A percentile compares a stretch with the other conserved stretches of the same genome.
Evolutionary conservation across 2,329 filamentous ascomycete species (phyloP).

Genomic region (Monilinia aucupariae): DNA sequence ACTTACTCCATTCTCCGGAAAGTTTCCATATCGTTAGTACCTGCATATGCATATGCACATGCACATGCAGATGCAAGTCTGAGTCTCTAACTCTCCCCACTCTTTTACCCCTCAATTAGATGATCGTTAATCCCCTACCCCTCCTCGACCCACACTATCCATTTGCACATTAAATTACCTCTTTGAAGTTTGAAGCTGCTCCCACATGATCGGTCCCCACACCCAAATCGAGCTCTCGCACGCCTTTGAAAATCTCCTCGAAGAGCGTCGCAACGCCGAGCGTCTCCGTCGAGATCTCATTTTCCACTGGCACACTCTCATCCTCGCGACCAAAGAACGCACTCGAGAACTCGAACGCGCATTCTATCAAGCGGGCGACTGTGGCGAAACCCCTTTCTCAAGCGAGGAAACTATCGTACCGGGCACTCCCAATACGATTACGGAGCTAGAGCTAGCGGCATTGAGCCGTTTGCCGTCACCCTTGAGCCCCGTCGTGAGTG

Average conservation of each 20-base stretch:
- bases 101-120: neutral
- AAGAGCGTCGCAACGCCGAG: conserved; percentile 9
- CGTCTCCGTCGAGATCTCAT: conserved; percentile 3
- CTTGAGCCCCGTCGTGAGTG: neutral
- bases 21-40: conserved; percentile 5
- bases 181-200: neutral
- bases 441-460: neutral
- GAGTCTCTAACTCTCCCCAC: conserved; percentile 1
- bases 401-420: conserved; percentile 11
- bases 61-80: conserved; percentile 14
- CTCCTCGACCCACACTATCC: neutral
- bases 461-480: neutral
- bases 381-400: conserved; percentile 8
- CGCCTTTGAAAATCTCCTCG: conserved; percentile 14
- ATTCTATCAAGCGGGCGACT: conserved; percentile 1
- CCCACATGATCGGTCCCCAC: conserved; percentile 1
- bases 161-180: neutral
- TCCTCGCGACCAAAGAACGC: neutral
- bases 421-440: neutral
- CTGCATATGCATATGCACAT: conserved; percentile 12
- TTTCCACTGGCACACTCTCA: conserved; percentile 9
- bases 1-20: conserved; percentile 6
- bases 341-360: neutral
- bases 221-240: conserved; percentile 8
- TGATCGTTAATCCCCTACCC: neutral